Conservation (phyloP, 75 land plant species). For the Azolla pinnata region DNA sequence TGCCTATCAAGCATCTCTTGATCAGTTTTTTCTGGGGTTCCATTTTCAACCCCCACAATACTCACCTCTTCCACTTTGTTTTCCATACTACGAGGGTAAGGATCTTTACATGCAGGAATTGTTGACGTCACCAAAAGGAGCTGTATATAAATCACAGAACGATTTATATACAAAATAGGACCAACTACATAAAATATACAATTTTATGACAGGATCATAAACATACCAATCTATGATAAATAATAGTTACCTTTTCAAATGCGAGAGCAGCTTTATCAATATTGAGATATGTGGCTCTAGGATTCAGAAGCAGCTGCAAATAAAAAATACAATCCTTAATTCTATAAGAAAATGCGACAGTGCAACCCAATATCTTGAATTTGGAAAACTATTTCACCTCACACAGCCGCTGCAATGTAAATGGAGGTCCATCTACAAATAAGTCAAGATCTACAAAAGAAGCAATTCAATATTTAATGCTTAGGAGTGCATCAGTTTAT, state of each 20-base stretch:
- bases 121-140: slow-evolving; percentile 56
- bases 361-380: too few relatives aligned
- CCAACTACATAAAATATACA: not conserved
- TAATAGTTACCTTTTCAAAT: slow-evolving; percentile 53
- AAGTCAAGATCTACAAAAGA: slow-evolving; percentile 44
- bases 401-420: slow-evolving; percentile 82
- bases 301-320: slow-evolving; percentile 50
- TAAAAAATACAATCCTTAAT: not conserved
- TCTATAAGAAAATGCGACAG: not conserved
- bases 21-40: not conserved
- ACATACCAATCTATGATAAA: not conserved
- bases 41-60: not conserved
- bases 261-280: slow-evolving; percentile 77
- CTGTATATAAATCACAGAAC: slow-evolving; percentile 17
- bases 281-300: slow-evolving; percentile 39
- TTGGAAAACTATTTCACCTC: slow-evolving; percentile 55
- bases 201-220: not conserved
- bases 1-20: not conserved
- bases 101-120: slow-evolving; percentile 29
- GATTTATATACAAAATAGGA: not conserved
- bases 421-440: slow-evolving; percentile 80
- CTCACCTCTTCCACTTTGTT: slow-evolving; percentile 6
- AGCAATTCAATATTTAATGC: not conserved
- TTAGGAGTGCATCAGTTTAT: not conserved
- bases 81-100: slow-evolving; percentile 19